These are phyloP conservation scores for Tricholoma bakamatsutake DNA, from an alignment of 768 basidiomycete genomes.

Conservation along the genomic window DNA sequence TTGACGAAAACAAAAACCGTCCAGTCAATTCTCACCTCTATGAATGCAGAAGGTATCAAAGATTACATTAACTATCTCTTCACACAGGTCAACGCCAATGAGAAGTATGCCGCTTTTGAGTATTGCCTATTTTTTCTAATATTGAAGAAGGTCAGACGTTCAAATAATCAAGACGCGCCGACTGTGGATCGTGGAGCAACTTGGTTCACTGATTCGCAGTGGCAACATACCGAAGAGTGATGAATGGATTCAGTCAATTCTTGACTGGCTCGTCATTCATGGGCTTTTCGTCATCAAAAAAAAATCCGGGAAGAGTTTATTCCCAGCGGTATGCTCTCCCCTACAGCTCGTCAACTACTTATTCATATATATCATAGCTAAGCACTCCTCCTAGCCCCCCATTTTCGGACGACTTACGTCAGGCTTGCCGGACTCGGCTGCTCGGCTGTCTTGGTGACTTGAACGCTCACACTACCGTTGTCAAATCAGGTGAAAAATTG, in stretches of 20 bases:
- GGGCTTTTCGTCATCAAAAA: slow-evolving; percentile 78
- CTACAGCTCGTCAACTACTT: neutral
- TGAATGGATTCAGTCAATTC: slow-evolving; percentile 62
- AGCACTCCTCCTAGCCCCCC: slow-evolving; percentile 56
- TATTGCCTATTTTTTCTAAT: slow-evolving; percentile 5
- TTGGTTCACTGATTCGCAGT: slow-evolving; percentile 72
- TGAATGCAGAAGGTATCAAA: slow-evolving; percentile 70
- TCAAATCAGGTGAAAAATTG: slow-evolving; percentile 50
- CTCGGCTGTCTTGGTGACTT: slow-evolving; percentile 73
- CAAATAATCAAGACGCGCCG: slow-evolving; percentile 51
- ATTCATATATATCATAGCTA: slow-evolving; percentile 36
- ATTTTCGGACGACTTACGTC: slow-evolving; percentile 68
- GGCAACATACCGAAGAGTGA: slow-evolving; percentile 76
- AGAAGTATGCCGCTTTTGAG: slow-evolving; percentile 31
- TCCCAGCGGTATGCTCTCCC: slow-evolving; percentile 46
- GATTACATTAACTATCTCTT: slow-evolving; percentile 72
- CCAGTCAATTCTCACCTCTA: slow-evolving; percentile 71
- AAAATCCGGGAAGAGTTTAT: slow-evolving; percentile 58
- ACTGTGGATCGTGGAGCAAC: slow-evolving; percentile 84
- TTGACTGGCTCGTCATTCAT: slow-evolving; percentile 80
- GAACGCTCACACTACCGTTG: slow-evolving; percentile 44
- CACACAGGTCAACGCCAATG: slow-evolving; percentile 47
- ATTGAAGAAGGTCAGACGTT: slow-evolving; percentile 33
- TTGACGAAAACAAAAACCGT: slow-evolving; percentile 91
- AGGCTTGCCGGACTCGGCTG: slow-evolving; percentile 62